Evolutionary conservation across 768 basidiomycete genomes (phyloP).

Genomic region (Naematelia aurantialba): DNA sequence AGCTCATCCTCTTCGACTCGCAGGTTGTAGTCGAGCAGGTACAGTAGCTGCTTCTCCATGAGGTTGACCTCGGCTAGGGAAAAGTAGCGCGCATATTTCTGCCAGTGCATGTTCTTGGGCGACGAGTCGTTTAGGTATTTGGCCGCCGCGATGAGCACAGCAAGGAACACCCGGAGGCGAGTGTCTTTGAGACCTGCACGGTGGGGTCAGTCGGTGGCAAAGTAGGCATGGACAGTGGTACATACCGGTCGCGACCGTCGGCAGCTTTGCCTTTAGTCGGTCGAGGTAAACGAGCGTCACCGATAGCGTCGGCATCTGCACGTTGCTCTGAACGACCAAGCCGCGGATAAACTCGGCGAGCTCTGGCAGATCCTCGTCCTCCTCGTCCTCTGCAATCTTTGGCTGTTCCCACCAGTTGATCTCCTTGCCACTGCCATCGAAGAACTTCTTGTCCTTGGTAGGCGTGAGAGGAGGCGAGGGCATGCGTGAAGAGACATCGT

Average conservation of each 20-base stretch:
- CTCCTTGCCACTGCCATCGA: constrained; percentile 32
- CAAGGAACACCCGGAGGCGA: constrained; percentile 83
- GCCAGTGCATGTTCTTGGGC: constrained; percentile 87
- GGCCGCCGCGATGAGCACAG: constrained; percentile 79
- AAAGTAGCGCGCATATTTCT: constrained; percentile 70
- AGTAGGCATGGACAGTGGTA: neutral
- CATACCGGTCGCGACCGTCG: constrained; percentile 77
- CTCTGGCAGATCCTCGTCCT: constrained; percentile 56
- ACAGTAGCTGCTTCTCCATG: constrained; percentile 95
- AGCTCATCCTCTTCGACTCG: constrained; percentile 82
- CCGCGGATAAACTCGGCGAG: constrained; percentile 80
- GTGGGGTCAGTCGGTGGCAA: constrained; percentile 7
- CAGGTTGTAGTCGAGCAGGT: constrained; percentile 82
- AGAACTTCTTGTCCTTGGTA: constrained; percentile 49
- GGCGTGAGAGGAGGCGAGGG: constrained; percentile 70
- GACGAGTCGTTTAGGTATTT: constrained; percentile 90
- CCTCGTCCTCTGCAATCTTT: constrained; percentile 25
- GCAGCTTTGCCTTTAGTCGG: constrained; percentile 73
- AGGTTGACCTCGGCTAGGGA: constrained; percentile 66
- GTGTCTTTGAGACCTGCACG: constrained; percentile 61
- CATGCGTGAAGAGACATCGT: constrained; percentile 45
- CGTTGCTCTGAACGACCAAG: constrained; percentile 74
- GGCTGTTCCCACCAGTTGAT: constrained; percentile 49
- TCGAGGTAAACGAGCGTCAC: constrained; percentile 89
- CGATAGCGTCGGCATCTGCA: constrained; percentile 84